Evolutionary conservation across 768 basidiomycete genomes (phyloP).

Genomic region (Daedaleopsis nitida): DNA sequence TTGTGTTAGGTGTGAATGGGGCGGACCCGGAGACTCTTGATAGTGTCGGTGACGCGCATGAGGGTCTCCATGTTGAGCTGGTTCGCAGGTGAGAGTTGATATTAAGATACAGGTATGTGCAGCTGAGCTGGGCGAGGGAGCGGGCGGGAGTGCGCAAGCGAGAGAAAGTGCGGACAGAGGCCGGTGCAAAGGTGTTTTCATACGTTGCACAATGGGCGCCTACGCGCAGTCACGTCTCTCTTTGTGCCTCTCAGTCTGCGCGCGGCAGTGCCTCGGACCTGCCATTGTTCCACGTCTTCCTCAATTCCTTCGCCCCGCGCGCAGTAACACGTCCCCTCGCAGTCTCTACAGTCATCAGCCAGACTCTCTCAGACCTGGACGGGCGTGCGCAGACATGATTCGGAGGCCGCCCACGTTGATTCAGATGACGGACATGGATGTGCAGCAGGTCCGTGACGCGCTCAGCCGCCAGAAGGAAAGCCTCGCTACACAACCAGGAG

Average conservation of each 20-base stretch:
- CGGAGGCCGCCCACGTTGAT: constrained; percentile 77
- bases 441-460: constrained; percentile 75
- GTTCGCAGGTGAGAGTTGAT: not conserved
- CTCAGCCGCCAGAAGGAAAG: constrained; percentile 38
- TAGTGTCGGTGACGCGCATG: constrained; percentile 63
- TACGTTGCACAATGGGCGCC: constrained; percentile 17
- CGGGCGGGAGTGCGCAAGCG: constrained; percentile 7
- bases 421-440: constrained; percentile 73
- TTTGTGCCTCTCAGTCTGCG: constrained; percentile 16
- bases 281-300: constrained; percentile 18
- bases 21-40: constrained; percentile 73
- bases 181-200: not conserved
- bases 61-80: constrained; percentile 59
- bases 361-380: not conserved
- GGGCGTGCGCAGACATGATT: constrained; percentile 56
- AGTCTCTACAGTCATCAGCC: not conserved
- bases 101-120: not conserved
- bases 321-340: constrained; percentile 1
- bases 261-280: constrained; percentile 22
- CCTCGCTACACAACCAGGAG: constrained; percentile 5
- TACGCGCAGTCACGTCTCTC: constrained; percentile 9
- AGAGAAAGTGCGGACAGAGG: not conserved
- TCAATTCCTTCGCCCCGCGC: not conserved
- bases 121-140: not conserved
- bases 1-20: not conserved